Percentiles rank a stretch among this genome's conserved stretches.
phyloP scores from a whole-genome alignment of 345 rosid genomes.

The Salix caprea region DNA sequence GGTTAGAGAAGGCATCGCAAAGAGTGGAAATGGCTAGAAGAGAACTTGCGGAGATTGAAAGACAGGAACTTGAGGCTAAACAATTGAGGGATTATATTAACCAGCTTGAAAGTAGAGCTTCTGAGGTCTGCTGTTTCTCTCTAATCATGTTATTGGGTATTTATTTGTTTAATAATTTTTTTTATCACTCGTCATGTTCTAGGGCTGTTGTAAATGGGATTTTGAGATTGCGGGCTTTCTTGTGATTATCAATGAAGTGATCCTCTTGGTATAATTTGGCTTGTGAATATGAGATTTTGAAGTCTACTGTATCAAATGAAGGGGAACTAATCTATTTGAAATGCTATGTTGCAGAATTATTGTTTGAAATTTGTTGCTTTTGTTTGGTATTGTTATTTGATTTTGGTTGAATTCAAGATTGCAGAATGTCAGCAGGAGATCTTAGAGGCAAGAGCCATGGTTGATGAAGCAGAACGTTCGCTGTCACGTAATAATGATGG shows the following conservation, averaged over 20 bases:
- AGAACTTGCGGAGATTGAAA: slow-evolving; percentile 70
- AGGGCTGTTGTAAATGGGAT: background rate
- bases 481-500: slow-evolving; percentile 24
- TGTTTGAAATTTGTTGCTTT: background rate
- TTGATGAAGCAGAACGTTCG: slow-evolving; percentile 70
- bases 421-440: slow-evolving; percentile 77
- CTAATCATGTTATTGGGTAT: background rate
- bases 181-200: background rate
- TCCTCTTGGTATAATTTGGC: background rate
- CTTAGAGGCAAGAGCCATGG: slow-evolving; percentile 60
- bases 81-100: slow-evolving; percentile 45
- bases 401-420: slow-evolving; percentile 42
- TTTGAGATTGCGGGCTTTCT: background rate
- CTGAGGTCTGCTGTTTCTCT: slow-evolving; percentile 46
- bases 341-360: background rate
- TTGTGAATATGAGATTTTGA: background rate
- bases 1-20: slow-evolving; percentile 61
- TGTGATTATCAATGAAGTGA: background rate
- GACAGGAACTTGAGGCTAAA: slow-evolving; percentile 59
- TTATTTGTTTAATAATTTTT: background rate
- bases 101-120: slow-evolving; percentile 57
- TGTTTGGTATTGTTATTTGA: background rate
- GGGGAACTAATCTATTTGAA: background rate
- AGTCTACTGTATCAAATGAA: background rate
- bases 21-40: slow-evolving; percentile 72